phyloP scores from a whole-genome alignment of 495 filamentous ascomycete species.

The Usnea hakonensis region DNA sequence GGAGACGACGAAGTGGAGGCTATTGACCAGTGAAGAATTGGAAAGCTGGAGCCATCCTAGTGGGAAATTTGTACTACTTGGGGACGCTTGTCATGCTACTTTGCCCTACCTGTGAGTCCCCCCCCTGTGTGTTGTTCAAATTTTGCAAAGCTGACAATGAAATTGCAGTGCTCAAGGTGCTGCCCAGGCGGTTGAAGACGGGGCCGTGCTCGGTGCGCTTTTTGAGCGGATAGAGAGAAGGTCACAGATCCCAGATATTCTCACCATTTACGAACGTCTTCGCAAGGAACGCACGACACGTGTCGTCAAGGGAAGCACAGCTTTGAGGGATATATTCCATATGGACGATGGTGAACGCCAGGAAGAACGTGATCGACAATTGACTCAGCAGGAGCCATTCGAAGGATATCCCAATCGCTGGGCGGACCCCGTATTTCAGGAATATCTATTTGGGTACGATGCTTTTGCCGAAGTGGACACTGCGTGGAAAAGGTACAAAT shows the following conservation, averaged over 20 bases:
- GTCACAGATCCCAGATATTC: conserved; percentile 34
- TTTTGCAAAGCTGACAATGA: neutral
- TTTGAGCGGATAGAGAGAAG: conserved; percentile 35
- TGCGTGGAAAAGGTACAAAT: conserved; percentile 29
- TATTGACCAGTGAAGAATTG: conserved; percentile 29
- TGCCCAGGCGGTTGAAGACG: conserved; percentile 48
- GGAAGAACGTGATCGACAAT: conserved; percentile 40
- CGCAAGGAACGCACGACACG: conserved; percentile 43
- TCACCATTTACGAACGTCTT: conserved; percentile 42
- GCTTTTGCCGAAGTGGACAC: conserved; percentile 38
- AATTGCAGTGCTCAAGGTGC: conserved; percentile 40
- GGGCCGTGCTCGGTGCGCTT: conserved; percentile 44
- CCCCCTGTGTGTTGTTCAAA: neutral
- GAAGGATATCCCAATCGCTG: conserved; percentile 41
- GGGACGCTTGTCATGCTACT: conserved; percentile 64
- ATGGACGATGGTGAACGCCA: conserved; percentile 48
- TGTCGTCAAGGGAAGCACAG: conserved; percentile 44
- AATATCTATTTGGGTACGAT: conserved; percentile 44
- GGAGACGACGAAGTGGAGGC: conserved; percentile 49
- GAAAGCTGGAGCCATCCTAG: conserved; percentile 42
- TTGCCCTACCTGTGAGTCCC: conserved; percentile 45
- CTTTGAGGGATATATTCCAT: conserved; percentile 45
- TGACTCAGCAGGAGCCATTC: conserved; percentile 29
- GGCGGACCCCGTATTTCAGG: conserved; percentile 42
- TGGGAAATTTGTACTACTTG: conserved; percentile 52